These are phyloP conservation scores for Cutaneotrichosporon sp. DNA, from an alignment of 1,284 basidiomycete genomes.

Conservation along the genomic window DNA sequence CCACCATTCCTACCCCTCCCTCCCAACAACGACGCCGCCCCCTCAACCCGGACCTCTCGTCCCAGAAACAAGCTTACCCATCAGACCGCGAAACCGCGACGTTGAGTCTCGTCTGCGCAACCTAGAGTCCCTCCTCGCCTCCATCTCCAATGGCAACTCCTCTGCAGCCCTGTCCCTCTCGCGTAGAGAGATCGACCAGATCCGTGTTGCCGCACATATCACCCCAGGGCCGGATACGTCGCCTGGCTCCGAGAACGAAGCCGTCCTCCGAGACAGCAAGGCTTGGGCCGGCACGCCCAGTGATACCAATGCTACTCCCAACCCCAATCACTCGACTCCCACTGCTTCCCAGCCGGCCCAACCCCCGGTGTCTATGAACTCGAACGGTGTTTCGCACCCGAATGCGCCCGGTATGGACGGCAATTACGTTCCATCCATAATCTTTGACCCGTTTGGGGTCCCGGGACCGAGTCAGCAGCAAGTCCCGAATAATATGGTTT, in stretches of 20 bases:
- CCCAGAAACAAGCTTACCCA: constrained; percentile 6
- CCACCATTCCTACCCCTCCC: not conserved
- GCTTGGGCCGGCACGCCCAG: not conserved
- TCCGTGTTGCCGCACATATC: constrained; percentile 26
- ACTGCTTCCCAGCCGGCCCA: not conserved
- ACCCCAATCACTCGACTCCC: not conserved
- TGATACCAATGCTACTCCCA: constrained; percentile 5
- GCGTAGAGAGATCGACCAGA: constrained; percentile 24
- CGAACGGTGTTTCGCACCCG: not conserved
- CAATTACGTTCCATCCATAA: constrained; percentile 16
- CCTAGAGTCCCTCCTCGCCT: constrained; percentile 29
- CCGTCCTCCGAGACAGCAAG: not conserved
- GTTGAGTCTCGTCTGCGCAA: constrained; percentile 30
- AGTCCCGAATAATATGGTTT: constrained; percentile 9
- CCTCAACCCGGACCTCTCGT: too few species aligned
- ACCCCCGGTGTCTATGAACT: not conserved
- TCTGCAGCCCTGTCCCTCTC: constrained; percentile 22
- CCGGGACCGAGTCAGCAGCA: constrained; percentile 7
- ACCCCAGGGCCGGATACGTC: constrained; percentile 22
- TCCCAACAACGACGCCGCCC: too few species aligned
- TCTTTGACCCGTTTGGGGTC: constrained; percentile 17
- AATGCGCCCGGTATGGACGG: too few species aligned
- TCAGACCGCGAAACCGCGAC: constrained; percentile 23
- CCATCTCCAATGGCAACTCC: constrained; percentile 21
- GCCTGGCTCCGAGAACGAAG: constrained; percentile 12